A percentile compares a stretch with the other conserved stretches of the same genome.
These are phyloP conservation scores for Phialocephala sp. DNA, from an alignment of 2,329 filamentous ascomycete species.

Conservation along the genomic window DNA sequence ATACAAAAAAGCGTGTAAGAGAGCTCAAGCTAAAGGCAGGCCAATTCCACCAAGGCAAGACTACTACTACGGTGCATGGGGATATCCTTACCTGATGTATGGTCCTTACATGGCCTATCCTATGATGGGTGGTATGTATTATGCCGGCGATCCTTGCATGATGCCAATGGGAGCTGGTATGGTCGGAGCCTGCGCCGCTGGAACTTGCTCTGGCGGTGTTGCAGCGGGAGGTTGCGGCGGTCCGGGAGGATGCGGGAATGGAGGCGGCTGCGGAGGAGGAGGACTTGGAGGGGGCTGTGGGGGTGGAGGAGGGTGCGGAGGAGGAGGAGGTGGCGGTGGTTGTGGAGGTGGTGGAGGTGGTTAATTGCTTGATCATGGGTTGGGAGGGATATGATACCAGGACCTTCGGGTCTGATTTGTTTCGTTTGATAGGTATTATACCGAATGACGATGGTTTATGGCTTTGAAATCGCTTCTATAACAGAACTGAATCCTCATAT, in stretches of 20 bases:
- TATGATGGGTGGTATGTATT: constrained; percentile 52
- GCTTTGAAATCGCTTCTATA: background rate
- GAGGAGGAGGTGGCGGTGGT: constrained; percentile 31
- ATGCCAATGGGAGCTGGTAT: constrained; percentile 45
- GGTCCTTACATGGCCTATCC: constrained; percentile 52
- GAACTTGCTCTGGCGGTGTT: constrained; percentile 53
- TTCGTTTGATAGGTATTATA: background rate
- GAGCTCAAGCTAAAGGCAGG: constrained; percentile 57
- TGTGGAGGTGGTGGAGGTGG: constrained; percentile 17
- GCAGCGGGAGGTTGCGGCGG: constrained; percentile 50
- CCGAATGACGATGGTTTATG: background rate
- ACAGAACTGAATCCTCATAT: background rate
- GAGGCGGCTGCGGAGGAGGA: constrained; percentile 24
- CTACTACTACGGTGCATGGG: constrained; percentile 54
- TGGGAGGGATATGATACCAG: constrained; percentile 2
- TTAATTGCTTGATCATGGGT: background rate
- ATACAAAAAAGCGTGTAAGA: constrained; percentile 59
- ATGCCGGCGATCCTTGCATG: constrained; percentile 49
- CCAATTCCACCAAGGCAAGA: constrained; percentile 53
- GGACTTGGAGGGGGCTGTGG: constrained; percentile 26
- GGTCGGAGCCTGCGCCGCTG: constrained; percentile 51
- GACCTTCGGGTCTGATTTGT: background rate
- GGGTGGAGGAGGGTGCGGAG: constrained; percentile 14
- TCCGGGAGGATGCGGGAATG: constrained; percentile 25
- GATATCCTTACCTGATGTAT: constrained; percentile 56